A percentile compares a stretch with the other conserved stretches of the same genome.
These are phyloP conservation scores for Starmerella bombi DNA, from an alignment of 805 yeast species.

Conservation along the genomic window DNA sequence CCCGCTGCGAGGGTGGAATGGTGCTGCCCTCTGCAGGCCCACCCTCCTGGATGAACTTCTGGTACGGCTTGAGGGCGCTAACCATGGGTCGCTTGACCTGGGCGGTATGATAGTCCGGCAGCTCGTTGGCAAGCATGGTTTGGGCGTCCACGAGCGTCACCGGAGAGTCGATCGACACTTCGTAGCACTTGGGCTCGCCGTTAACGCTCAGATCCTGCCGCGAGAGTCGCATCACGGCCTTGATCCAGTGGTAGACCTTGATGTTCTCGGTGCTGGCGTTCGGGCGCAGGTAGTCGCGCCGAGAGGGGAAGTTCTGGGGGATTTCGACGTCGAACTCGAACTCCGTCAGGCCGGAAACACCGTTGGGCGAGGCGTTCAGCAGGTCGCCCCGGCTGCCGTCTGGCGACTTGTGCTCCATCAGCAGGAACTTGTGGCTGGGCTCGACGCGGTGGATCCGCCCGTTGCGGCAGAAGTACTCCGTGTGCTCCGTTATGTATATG, in stretches of 20 bases:
- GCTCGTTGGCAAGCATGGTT: slow-evolving; percentile 26
- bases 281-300: slow-evolving; percentile 53
- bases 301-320: slow-evolving; percentile 52
- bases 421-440: slow-evolving; percentile 66
- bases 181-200: slow-evolving; percentile 73
- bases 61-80: slow-evolving; percentile 17
- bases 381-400: slow-evolving; percentile 24
- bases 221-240: slow-evolving; percentile 70
- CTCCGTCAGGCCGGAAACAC: slow-evolving; percentile 39
- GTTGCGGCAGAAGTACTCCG: slow-evolving; percentile 78
- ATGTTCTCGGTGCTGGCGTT: slow-evolving; percentile 71
- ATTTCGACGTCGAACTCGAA: slow-evolving; percentile 77
- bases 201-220: slow-evolving; percentile 38
- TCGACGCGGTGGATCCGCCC: slow-evolving; percentile 86
- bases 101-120: slow-evolving; percentile 27
- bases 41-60: slow-evolving; percentile 17
- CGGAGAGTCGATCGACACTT: slow-evolving; percentile 89
- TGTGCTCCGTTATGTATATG: slow-evolving; percentile 72
- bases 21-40: slow-evolving; percentile 3
- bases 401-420: slow-evolving; percentile 50
- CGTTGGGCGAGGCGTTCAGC: slow-evolving; percentile 20
- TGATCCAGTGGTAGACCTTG: slow-evolving; percentile 91
- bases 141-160: slow-evolving; percentile 68
- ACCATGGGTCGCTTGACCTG: slow-evolving; percentile 2
- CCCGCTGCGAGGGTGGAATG: slow-evolving; percentile 25